phyloP scores from a whole-genome alignment of 2,329 filamentous ascomycete genomes.

The Penicillium sp. region DNA sequence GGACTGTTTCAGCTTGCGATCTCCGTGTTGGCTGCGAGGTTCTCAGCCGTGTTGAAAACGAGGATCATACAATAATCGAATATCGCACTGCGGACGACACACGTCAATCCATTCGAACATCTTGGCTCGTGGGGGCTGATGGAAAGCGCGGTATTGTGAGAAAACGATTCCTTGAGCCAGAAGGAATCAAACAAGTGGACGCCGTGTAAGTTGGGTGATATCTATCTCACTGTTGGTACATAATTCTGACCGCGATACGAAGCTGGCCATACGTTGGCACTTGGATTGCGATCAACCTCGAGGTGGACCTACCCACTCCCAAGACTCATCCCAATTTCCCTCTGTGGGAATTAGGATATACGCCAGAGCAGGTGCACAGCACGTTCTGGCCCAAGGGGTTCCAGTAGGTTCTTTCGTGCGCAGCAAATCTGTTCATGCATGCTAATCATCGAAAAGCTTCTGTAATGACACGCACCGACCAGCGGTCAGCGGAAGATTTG shows the following conservation, averaged over 20 bases:
- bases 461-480: constrained; percentile 27
- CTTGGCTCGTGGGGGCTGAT: constrained; percentile 47
- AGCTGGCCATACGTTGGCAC: constrained; percentile 25
- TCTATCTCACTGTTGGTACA: background rate
- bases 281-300: constrained; percentile 52
- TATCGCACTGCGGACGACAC: background rate
- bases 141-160: constrained; percentile 49
- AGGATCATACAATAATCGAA: background rate
- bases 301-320: constrained; percentile 45
- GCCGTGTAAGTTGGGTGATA: constrained; percentile 6
- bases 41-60: background rate
- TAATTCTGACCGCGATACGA: background rate
- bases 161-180: constrained; percentile 48
- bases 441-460: background rate
- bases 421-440: background rate
- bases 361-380: constrained; percentile 49
- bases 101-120: background rate
- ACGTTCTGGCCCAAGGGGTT: constrained; percentile 48
- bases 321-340: constrained; percentile 50
- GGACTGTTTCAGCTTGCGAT: background rate
- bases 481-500: constrained; percentile 48
- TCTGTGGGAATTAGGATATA: constrained; percentile 48
- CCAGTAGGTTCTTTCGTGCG: background rate
- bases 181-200: constrained; percentile 39
- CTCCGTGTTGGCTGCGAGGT: background rate